phyloP scores from a whole-genome alignment of 805 yeast genomes.

The Saccharomycopsis babjevae region DNA sequence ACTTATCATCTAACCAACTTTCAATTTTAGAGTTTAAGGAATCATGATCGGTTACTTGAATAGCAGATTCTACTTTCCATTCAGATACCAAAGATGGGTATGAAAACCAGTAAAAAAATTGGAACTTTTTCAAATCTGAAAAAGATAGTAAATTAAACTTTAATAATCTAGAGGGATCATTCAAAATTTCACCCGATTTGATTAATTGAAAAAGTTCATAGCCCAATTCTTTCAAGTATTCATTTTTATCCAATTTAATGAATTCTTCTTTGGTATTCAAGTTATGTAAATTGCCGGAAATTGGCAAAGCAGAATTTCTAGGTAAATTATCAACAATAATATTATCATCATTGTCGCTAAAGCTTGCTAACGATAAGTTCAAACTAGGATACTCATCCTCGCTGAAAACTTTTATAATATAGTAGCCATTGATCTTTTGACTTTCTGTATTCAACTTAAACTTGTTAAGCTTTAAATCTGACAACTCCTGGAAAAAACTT shows the following conservation, averaged over 20 bases:
- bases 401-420: constrained; percentile 24
- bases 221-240: constrained; percentile 38
- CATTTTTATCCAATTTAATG: constrained; percentile 53
- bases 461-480: constrained; percentile 64
- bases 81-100: constrained; percentile 53
- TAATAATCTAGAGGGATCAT: constrained; percentile 32
- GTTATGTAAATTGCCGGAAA: constrained; percentile 41
- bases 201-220: constrained; percentile 24
- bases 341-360: constrained; percentile 20
- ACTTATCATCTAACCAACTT: constrained; percentile 10
- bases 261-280: constrained; percentile 84
- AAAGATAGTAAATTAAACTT: constrained; percentile 51
- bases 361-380: constrained; percentile 27
- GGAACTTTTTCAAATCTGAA: constrained; percentile 83
- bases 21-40: constrained; percentile 18
- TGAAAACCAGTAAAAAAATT: constrained; percentile 83
- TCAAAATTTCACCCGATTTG: constrained; percentile 26
- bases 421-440: constrained; percentile 29
- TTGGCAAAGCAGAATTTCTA: constrained; percentile 18
- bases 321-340: constrained; percentile 16
- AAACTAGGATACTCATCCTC: constrained; percentile 26
- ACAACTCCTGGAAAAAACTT: constrained; percentile 69
- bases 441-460: constrained; percentile 50
- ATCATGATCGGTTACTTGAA: not conserved
- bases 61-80: constrained; percentile 30